Base-by-base conservation (phyloP, 1,284 basidiomycete genomes). In the Rhodotorula glutinis region DNA sequence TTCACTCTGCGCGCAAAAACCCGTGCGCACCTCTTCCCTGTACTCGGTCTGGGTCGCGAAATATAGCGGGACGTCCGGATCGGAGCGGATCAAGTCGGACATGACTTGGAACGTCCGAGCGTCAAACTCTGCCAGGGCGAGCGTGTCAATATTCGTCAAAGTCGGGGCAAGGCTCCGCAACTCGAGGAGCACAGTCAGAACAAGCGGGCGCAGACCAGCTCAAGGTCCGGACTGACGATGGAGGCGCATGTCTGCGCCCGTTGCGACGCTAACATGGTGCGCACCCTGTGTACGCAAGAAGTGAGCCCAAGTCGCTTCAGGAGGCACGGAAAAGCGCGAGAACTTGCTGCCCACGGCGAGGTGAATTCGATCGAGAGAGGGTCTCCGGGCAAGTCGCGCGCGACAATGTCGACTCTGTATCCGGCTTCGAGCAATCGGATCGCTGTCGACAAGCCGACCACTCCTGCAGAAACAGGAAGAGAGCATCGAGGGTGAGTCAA, bases 291-390 rank as follows among this genome's bases (percentile, higher is more conserved):
- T 38, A 38, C 16, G 1, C 3, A 11, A 14, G 30, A 25, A 2
- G 17, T 5, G 2, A 9, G 30, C 2, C 19, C 44, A 19, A n/a
- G 19, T n/a, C 10, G 17, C 16, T 21, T 46, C 44, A 17, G 19
- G 44, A 0, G 23, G 25, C 27, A 11, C 25, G n/a, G 25, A n/a
- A 25, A 8, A 16, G 33, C 7, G 17, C 10, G 23, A 56, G 29
- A 23, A 80, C 86, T 75, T 75, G 88, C 88, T 23, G 89, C 89
- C 89, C 89, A 90, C 25, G 83, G 83, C 76, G 87, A 89, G 2
- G 89, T 87, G 74, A 88, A 90, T 33, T 82, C 81, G 74, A 86
- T 85, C 25, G 80, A 82, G 76, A 87, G 87, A 1, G 83, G 81
- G 74, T 90, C 89, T 29, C 80, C 85, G 0, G 87, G 87, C 46